Evolutionary conservation across 2,329 filamentous ascomycete genomes (phyloP), one percentile per base, ranked within the genome.

Genomic region (Fusarium sp.): DNA sequence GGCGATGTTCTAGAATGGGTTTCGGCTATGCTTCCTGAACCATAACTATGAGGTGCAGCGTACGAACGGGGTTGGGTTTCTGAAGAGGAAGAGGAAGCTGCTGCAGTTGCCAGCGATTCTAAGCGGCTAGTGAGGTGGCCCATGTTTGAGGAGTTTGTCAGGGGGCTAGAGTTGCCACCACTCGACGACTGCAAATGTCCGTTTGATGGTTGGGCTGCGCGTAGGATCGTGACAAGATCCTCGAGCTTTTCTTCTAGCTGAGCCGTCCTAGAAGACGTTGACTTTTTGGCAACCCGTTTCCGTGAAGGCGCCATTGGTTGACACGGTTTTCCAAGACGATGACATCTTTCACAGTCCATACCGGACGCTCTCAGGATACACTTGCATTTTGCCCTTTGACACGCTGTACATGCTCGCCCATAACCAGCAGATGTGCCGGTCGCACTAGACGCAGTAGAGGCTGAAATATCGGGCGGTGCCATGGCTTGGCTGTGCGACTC

Each of bases 241-340:
- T 84, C 81, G 9, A 85, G 76, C 75, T 84, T 85, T 68, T 83
- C 82, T 73, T 85, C 83, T 8, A 85, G 76, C 61, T 83, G 80
- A 9, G 82, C 80, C 6, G 81, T 80, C 20, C 80, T 78, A 28
- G 77, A 79, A 11, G 76, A 68, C 35, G 76, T 59, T 52, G 76
- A 69, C 64, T 76, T 74, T 68, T 78, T 77, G 60, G 74, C 50
- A 57, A 77, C 73, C 11, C 80, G 78, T 60, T 79, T 80, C 35
- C 81, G 75, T 41, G 79, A 75, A 5, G 81, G 79, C 20, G 78
- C 71, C 20, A 83, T 83, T 33, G 81, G 81, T 45, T 80, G 76
- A 52, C 84, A 86, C 24, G 80, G 75, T 68, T 85, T 86, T 3
- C 79, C 79, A 6, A 86, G 75, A 1, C 84, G 82, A 68, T 80